Evolutionary conservation across 2,329 filamentous ascomycete genomes (phyloP), one percentile per base, ranked within the genome.

Genomic region (Cordyceps cateniannulata): DNA sequence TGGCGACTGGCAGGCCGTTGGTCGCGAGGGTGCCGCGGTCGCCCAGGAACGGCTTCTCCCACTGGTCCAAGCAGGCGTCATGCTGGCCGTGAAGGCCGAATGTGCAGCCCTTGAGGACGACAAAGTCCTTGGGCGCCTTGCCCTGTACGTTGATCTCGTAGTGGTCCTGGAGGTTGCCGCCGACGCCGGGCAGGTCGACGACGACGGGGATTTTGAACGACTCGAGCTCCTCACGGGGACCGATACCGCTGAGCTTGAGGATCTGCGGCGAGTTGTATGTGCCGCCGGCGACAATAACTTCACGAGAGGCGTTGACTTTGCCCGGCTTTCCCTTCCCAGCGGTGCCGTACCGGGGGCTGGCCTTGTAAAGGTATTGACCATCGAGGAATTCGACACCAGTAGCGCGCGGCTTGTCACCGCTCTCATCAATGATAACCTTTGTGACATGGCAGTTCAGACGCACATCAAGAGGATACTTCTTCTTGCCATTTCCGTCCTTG

Each of bases 131-230:
- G 61, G 53, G 64, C 7, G 59, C 63, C 40, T 62, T 63, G 32
- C 52, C 65, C 73, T 86, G 63, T 5, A 81, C 64, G 42, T 51
- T 56, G 22, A 66, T 63, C 61, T 75, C 81, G 68, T 82, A 81
- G 61, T 81, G 81, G 66, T 87, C 84, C 69, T 84, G 78, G 12
- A 87, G 73, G 69, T 86, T 86, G 9, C 73, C 77, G 16, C 85
- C 85, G 3, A 88, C 84, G 40, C 83, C 84, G 0, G 82, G 83
- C 0, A 83, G 74, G 64, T 86, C 77, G 2, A 72, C 71, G 38
- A 85, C 62, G 12, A 85, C 75, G 2, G 75, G 71, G 60, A 79
- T 76, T 7, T 65, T 65, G 40, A 73, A 70, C 52, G 69, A 68
- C 18, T 72, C 63, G 1, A 82, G 70, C 48, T 80, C 73, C 0